These are phyloP conservation scores for Trichoderma simmonsii DNA, from an alignment of 2,329 filamentous ascomycete genomes.

Conservation along the genomic window DNA sequence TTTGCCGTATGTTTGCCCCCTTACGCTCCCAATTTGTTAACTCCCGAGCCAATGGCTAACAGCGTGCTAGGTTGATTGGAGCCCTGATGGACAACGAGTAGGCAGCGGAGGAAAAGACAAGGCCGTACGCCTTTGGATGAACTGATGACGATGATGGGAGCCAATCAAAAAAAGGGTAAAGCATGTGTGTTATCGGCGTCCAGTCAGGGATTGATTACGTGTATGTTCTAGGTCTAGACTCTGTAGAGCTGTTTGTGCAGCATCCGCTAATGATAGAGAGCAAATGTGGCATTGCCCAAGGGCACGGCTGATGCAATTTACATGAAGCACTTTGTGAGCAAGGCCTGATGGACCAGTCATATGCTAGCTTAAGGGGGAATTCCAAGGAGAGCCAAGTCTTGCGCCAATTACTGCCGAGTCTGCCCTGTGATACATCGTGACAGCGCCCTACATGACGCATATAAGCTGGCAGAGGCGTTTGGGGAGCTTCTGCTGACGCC, in stretches of 20 bases:
- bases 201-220: neutral
- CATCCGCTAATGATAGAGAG: neutral
- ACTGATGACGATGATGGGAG: slow-evolving; percentile 38
- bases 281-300: slow-evolving; percentile 3
- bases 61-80: slow-evolving; percentile 71
- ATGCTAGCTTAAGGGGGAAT: neutral
- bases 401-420: neutral
- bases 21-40: neutral
- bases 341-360: neutral
- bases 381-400: neutral
- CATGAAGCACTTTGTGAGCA: neutral
- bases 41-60: neutral
- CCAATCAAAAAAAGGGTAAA: neutral
- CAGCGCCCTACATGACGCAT: slow-evolving; percentile 6
- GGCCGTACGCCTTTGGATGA: slow-evolving; percentile 64
- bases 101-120: slow-evolving; percentile 94
- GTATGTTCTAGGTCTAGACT: slow-evolving; percentile 13
- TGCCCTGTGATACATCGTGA: neutral
- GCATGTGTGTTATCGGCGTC: slow-evolving; percentile 7
- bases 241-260: neutral
- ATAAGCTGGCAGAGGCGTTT: neutral
- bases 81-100: slow-evolving; percentile 81
- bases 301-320: neutral
- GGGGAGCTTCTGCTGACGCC: neutral
- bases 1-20: slow-evolving; percentile 57